phyloP scores from a whole-genome alignment of 2,329 filamentous ascomycete species.

The Monosporascus ibericus region DNA sequence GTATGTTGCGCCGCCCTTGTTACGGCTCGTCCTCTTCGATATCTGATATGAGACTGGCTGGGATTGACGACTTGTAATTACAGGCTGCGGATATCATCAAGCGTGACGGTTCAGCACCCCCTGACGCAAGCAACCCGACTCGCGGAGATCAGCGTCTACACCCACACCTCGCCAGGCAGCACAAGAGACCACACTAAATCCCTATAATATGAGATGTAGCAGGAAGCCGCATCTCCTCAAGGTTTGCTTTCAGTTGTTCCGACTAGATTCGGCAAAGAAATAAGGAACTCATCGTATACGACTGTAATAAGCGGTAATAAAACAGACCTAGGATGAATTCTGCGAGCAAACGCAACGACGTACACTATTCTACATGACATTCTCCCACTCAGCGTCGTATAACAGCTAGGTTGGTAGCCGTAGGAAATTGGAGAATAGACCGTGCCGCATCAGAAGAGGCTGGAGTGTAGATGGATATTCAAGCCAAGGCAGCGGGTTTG shows the following conservation, averaged over 20 bases:
- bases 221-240: neutral
- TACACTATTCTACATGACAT: too few species aligned
- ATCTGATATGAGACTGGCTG: neutral
- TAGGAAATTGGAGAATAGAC: too few species aligned
- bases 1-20: conserved; percentile 15
- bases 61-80: conserved; percentile 4
- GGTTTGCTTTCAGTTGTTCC: neutral
- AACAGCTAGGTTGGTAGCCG: too few species aligned
- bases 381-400: too few species aligned
- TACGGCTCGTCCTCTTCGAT: neutral
- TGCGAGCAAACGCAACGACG: too few species aligned
- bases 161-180: neutral
- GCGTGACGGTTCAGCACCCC: conserved; percentile 8
- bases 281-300: neutral
- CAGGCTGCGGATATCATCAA: conserved; percentile 43
- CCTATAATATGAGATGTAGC: neutral
- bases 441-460: too few species aligned
- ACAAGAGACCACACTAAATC: neutral
- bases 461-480: too few species aligned
- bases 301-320: too few species aligned
- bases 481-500: too few species aligned
- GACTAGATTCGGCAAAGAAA: neutral
- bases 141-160: neutral
- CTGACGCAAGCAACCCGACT: neutral
- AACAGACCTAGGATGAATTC: too few species aligned